Conservation (phyloP, 1,284 basidiomycete species). For the Boletus smithii region DNA sequence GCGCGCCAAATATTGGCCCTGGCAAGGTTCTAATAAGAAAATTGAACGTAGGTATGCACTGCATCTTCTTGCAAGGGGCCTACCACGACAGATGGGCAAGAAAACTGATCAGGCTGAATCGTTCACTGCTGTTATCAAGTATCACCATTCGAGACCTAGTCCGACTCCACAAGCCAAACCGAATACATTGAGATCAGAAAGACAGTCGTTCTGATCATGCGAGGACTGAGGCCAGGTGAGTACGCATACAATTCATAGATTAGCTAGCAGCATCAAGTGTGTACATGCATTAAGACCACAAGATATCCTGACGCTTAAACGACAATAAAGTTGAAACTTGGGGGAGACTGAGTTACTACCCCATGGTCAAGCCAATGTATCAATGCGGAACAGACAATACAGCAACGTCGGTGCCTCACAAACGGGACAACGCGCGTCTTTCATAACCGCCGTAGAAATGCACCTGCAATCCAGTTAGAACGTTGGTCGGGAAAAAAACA, state of each 20-base stretch:
- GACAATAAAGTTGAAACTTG: background rate
- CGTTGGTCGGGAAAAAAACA: background rate
- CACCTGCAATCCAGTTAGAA: constrained; percentile 24
- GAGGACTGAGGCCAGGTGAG: background rate
- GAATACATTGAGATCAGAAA: no score
- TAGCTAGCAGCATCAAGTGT: constrained; percentile 4
- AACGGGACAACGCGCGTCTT: constrained; percentile 31
- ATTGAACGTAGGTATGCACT: no score
- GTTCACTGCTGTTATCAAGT: no score
- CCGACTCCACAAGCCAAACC: no score
- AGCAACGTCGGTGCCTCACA: constrained; percentile 32
- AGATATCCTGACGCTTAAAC: background rate
- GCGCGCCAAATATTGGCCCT: no score
- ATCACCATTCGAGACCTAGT: no score
- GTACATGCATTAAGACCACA: constrained; percentile 7
- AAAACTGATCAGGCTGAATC: no score
- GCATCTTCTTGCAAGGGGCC: no score
- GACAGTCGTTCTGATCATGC: background rate
- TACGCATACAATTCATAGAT: constrained; percentile 5
- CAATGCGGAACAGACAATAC: constrained; percentile 36
- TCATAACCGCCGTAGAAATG: constrained; percentile 32
- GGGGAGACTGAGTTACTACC: background rate
- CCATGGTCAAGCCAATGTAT: constrained; percentile 24
- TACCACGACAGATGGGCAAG: no score
- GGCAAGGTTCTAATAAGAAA: no score